Percentiles rank a stretch among this genome's conserved stretches.
phyloP scores from a whole-genome alignment of 805 yeast genomes.

The Suhomyces kilbournensis region DNA sequence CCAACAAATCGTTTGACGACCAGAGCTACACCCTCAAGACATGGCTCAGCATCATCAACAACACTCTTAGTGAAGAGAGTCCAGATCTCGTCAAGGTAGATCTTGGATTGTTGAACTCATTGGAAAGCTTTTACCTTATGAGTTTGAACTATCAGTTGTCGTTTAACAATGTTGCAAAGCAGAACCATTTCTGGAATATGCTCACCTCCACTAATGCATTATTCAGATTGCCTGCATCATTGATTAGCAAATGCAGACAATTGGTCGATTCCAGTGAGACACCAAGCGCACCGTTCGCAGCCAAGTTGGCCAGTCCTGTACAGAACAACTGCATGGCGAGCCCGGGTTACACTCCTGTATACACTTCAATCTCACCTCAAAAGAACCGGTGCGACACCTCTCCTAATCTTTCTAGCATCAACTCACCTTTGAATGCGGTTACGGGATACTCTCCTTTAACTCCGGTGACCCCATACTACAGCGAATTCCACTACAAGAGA shows the following conservation, averaged over 20 bases:
- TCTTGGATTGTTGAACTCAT: slow-evolving; percentile 22
- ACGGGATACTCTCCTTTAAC: slow-evolving; percentile 19
- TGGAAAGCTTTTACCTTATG: slow-evolving; percentile 28
- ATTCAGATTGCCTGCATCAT: slow-evolving; percentile 8
- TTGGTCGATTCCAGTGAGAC: slow-evolving; percentile 7
- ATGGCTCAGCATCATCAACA: slow-evolving; percentile 31
- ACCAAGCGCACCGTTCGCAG: neutral
- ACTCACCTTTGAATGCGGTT: slow-evolving; percentile 4
- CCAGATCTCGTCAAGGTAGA: slow-evolving; percentile 12
- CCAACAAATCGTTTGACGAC: slow-evolving; percentile 47
- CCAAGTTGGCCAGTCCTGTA: neutral
- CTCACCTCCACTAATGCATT: slow-evolving; percentile 6
- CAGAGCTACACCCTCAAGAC: slow-evolving; percentile 51
- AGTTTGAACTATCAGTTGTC: slow-evolving; percentile 26
- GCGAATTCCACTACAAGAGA: slow-evolving; percentile 10
- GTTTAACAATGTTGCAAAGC: slow-evolving; percentile 18
- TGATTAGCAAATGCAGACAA: slow-evolving; percentile 9
- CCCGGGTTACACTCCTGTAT: slow-evolving; percentile 6
- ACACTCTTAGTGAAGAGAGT: slow-evolving; percentile 6
- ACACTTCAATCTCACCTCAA: slow-evolving; percentile 1
- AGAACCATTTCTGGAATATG: slow-evolving; percentile 22
- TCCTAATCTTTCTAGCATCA: slow-evolving; percentile 2
- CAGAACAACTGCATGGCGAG: slow-evolving; percentile 2
- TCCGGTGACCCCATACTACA: slow-evolving; percentile 20
- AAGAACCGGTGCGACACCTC: neutral